These are phyloP conservation scores for Trametes gibbosa DNA, from an alignment of 768 basidiomycete genomes.

Conservation along the genomic window DNA sequence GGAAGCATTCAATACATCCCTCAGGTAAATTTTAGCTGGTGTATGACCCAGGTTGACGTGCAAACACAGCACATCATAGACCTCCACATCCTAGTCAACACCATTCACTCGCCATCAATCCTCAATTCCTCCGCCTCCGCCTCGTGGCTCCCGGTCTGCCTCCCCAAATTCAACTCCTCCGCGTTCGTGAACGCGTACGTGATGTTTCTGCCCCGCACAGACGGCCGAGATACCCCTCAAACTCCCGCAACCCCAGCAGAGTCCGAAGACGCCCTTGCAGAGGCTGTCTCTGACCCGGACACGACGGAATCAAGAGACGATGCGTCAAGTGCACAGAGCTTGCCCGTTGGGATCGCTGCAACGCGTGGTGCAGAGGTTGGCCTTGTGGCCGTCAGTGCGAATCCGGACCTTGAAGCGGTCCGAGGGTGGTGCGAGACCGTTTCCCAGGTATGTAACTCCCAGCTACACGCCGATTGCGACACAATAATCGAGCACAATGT, in stretches of 20 bases:
- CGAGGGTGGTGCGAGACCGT: constrained; percentile 72
- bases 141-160: constrained; percentile 92
- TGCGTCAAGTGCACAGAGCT: constrained; percentile 1
- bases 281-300: neutral
- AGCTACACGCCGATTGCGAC: neutral
- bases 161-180: constrained; percentile 88
- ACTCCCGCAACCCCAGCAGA: neutral
- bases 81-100: constrained; percentile 90
- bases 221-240: neutral
- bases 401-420: constrained; percentile 83
- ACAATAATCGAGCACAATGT: neutral
- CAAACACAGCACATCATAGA: constrained; percentile 42
- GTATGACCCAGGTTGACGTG: neutral
- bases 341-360: constrained; percentile 16
- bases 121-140: constrained; percentile 75
- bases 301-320: neutral
- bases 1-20: constrained; percentile 93
- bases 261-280: neutral
- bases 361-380: constrained; percentile 34
- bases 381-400: constrained; percentile 77
- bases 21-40: constrained; percentile 49
- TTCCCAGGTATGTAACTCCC: constrained; percentile 44
- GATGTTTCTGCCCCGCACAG: constrained; percentile 50
- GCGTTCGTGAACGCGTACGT: constrained; percentile 93
- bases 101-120: constrained; percentile 79